These are phyloP conservation scores for Lactarius trivialis DNA, from an alignment of 768 basidiomycete species.

Conservation along the genomic window DNA sequence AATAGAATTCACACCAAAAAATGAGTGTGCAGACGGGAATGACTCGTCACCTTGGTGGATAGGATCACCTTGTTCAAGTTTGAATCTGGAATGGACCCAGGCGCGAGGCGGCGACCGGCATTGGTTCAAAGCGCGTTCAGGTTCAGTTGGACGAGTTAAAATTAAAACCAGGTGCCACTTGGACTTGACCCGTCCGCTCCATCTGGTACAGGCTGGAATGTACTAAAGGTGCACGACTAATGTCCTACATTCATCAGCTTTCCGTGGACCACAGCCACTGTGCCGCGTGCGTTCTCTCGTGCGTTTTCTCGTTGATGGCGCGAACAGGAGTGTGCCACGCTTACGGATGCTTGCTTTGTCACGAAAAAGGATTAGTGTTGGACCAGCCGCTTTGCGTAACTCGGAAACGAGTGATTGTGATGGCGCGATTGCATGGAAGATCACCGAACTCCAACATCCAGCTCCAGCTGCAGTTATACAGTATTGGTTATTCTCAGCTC, in stretches of 20 bases:
- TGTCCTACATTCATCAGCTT: not conserved
- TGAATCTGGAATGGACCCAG: not conserved
- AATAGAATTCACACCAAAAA: not conserved
- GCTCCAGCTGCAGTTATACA: too few species aligned
- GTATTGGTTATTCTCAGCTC: not conserved
- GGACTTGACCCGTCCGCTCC: not conserved
- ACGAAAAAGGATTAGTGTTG: not conserved
- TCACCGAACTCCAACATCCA: not conserved
- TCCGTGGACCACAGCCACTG: not conserved
- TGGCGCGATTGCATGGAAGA: not conserved
- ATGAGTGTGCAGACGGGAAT: not conserved
- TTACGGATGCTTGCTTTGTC: not conserved
- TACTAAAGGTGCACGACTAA: not conserved
- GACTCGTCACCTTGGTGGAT: too few species aligned
- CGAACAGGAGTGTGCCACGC: not conserved
- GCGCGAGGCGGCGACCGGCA: not conserved
- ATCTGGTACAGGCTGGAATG: constrained; percentile 5
- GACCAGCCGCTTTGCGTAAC: not conserved
- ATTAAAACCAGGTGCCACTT: too few species aligned
- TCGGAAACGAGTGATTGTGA: not conserved
- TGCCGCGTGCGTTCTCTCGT: too few species aligned
- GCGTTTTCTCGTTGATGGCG: too few species aligned
- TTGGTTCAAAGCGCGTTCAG: not conserved
- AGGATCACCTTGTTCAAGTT: not conserved
- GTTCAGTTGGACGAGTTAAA: not conserved